Base-by-base conservation (phyloP, 495 filamentous ascomycete genomes). In the Friedmanniomyces simplex region DNA sequence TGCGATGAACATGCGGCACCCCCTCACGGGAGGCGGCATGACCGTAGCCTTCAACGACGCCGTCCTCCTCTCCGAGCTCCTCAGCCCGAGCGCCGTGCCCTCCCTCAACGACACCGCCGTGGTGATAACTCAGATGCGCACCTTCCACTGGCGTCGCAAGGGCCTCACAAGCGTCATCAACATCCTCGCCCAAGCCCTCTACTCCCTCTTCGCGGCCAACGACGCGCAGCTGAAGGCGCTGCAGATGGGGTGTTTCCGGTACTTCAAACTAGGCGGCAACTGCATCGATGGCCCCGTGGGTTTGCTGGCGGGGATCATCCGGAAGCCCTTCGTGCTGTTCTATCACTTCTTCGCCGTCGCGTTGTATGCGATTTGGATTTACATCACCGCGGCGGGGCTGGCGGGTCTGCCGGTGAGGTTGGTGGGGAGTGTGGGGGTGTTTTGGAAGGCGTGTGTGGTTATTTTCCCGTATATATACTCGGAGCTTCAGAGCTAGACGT, bases 1-100 rank as follows among this genome's bases (percentile, higher is more conserved):
- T 71, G 91, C 91, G 8, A 82, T 91, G 74, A 96, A 96, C 72
- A 96, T 96, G 91, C 87, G 91, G 4, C 91, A 96, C 73, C 91
- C 91, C 0, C 74, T 96, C 13, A 96, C 91, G 0, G 91, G 91
- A 52, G 91, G 91, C 62, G 91, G 91, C 61, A 96, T 96, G 91
- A 96, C 91, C 0, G 91, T 96, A 0, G 91, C 88, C 2, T 82
- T 96, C 66, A 90, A 88, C 66, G 91, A 96, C 69, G 91, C 84
- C 1, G 79, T 89, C 8, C 69, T 91, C 0, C 75, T 96, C n/a
- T 72, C 80, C 13, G 76, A 83, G 0, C 70, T 95, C 26, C 79
- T 96, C 1, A 76, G 76, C 52, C 88, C 87, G 0, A 70, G 79
- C 46, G 65, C 68, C 0, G 76, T 94, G 4, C 87, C 88, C 2